Evolutionary conservation across 805 yeast species (phyloP).

Genomic region (Schwanniomyces pseudopolymorphus): DNA sequence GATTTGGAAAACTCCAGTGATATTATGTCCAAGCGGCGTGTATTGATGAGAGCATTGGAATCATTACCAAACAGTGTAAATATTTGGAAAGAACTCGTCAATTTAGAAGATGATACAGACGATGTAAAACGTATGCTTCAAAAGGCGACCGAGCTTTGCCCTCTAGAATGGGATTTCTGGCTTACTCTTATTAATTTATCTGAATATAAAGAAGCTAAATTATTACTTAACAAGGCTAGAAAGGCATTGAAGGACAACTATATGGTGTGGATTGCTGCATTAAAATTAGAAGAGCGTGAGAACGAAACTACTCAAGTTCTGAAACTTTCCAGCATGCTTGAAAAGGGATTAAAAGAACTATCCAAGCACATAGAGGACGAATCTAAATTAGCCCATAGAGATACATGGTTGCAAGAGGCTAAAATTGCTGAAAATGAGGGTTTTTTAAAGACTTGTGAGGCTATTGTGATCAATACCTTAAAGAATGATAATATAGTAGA

Average conservation of each 20-base stretch:
- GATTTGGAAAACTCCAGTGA: constrained; percentile 59
- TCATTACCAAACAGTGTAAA: constrained; percentile 52
- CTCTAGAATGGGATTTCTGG: constrained; percentile 68
- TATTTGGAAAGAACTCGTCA: constrained; percentile 71
- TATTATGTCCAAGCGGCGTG: constrained; percentile 47
- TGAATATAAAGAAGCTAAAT: constrained; percentile 48
- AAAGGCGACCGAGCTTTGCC: constrained; percentile 70
- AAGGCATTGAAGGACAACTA: constrained; percentile 47
- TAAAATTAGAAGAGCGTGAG: constrained; percentile 62
- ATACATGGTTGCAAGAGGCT: constrained; percentile 60
- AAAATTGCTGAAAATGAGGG: constrained; percentile 49
- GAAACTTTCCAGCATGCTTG: constrained; percentile 48
- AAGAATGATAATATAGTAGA: constrained; percentile 19
- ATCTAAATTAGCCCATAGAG: constrained; percentile 21
- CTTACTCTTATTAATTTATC: constrained; percentile 50
- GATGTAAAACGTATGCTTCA: constrained; percentile 54
- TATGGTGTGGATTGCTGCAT: constrained; percentile 69
- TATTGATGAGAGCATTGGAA: constrained; percentile 72
- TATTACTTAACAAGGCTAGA: constrained; percentile 59
- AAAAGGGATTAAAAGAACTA: constrained; percentile 47
- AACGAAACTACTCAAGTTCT: constrained; percentile 39
- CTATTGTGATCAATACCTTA: constrained; percentile 49
- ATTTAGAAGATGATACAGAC: constrained; percentile 51
- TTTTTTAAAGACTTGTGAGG: constrained; percentile 47
- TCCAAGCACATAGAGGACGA: constrained; percentile 22